Conservation (phyloP, 2,329 filamentous ascomycete genomes). For the Exophiala calicioides region DNA sequence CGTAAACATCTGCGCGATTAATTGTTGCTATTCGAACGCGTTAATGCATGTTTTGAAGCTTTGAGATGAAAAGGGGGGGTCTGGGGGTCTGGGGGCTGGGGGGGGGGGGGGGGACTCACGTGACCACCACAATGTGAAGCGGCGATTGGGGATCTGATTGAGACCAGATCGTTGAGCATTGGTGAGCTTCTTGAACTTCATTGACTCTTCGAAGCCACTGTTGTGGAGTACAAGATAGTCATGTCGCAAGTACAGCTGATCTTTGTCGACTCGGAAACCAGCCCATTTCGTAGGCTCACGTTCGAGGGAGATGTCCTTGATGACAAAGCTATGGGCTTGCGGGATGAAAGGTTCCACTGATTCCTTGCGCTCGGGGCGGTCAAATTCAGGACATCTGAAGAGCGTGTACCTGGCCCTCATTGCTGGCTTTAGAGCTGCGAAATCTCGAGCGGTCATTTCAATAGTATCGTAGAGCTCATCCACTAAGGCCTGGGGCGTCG, state of each 20-base stretch:
- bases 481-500: constrained; percentile 4
- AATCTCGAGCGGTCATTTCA: constrained; percentile 51
- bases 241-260: constrained; percentile 54
- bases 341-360: constrained; percentile 13
- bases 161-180: constrained; percentile 96
- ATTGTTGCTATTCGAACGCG: constrained; percentile 3
- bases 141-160: constrained; percentile 97
- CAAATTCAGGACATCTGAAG: constrained; percentile 35
- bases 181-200: constrained; percentile 99
- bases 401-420: constrained; percentile 41
- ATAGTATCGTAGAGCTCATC: constrained; percentile 43
- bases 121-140: constrained; percentile 98
- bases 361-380: not conserved
- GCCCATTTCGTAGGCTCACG: constrained; percentile 49
- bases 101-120: constrained; percentile 7
- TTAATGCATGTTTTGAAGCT: constrained; percentile 2
- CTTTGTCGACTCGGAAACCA: constrained; percentile 54
- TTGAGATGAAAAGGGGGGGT: not conserved
- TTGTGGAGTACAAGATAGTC: constrained; percentile 52
- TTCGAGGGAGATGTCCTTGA: constrained; percentile 49
- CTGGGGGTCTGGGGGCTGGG: not conserved
- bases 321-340: constrained; percentile 40
- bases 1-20: constrained; percentile 68
- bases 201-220: constrained; percentile 55
- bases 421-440: constrained; percentile 42